These are phyloP conservation scores for Aureobasidium mangrovei DNA, from an alignment of 2,329 filamentous ascomycete species.

Conservation along the genomic window DNA sequence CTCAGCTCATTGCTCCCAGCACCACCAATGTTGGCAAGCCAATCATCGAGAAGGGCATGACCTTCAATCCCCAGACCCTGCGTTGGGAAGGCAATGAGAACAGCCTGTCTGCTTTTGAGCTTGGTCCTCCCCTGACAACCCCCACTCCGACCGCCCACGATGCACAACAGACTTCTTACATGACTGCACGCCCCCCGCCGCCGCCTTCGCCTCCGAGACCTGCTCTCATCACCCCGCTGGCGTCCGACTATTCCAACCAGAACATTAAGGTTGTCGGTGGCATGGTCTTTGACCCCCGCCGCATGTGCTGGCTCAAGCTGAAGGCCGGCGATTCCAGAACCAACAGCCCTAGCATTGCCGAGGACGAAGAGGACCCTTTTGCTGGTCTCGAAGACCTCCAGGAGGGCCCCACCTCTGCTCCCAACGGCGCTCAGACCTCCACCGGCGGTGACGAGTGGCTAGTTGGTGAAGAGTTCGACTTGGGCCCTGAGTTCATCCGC, in stretches of 20 bases:
- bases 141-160: conserved; percentile 28
- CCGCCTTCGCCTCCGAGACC: conserved; percentile 45
- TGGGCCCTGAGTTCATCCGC: conserved; percentile 86
- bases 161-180: conserved; percentile 27
- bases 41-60: conserved; percentile 76
- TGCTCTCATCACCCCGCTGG: conserved; percentile 82
- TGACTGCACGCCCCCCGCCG: conserved; percentile 19
- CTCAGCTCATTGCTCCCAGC: conserved; percentile 32
- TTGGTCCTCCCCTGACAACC: conserved; percentile 27
- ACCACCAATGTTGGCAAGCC: conserved; percentile 15
- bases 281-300: conserved; percentile 95
- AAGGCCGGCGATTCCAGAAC: conserved; percentile 19
- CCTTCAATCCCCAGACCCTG: conserved; percentile 78
- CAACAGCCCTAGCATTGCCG: conserved; percentile 48
- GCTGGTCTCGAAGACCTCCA: conserved; percentile 90
- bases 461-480: conserved; percentile 78
- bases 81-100: conserved; percentile 97
- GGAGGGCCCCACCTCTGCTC: conserved; percentile 42
- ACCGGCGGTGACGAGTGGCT: conserved; percentile 59
- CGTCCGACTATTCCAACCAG: conserved; percentile 54
- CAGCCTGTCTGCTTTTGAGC: conserved; percentile 68
- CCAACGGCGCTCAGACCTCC: conserved; percentile 5
- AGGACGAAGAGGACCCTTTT: conserved; percentile 85
- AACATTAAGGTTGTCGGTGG: conserved; percentile 91
- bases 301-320: conserved; percentile 96